Evolutionary conservation across 352 stramenopile genomes (phyloP).

Genomic region (Blastocystis sp.): DNA sequence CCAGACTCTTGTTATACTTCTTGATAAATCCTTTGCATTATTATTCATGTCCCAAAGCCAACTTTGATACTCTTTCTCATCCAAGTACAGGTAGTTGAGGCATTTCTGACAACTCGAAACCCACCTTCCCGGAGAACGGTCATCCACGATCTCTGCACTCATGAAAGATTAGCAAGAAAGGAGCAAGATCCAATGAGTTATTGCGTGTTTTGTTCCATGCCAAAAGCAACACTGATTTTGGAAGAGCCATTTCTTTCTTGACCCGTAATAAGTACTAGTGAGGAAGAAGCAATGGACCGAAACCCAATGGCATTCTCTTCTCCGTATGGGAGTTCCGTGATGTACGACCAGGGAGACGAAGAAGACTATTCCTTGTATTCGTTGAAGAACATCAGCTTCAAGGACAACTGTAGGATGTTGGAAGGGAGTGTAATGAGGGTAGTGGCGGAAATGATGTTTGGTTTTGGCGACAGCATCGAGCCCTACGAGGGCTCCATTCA

Average conservation of each 20-base stretch:
- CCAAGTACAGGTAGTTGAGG: slow-evolving; percentile 48
- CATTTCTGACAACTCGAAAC: slow-evolving; percentile 56
- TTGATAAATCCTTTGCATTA: slow-evolving; percentile 49
- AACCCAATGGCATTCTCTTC: too few species aligned
- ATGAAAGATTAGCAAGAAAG: neutral
- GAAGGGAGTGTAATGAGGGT: neutral
- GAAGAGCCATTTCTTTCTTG: too few species aligned
- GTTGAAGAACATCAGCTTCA: slow-evolving; percentile 41
- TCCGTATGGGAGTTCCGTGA: neutral
- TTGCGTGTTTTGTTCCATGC: neutral
- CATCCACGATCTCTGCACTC: slow-evolving; percentile 28
- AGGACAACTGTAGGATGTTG: slow-evolving; percentile 25
- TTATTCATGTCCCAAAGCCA: neutral
- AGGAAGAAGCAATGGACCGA: too few species aligned
- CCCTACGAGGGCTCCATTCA: slow-evolving; percentile 26
- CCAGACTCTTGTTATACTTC: slow-evolving; percentile 47
- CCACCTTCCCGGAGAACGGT: slow-evolving; percentile 48
- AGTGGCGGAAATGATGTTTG: slow-evolving; percentile 69
- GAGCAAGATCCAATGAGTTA: neutral
- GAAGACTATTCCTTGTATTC: slow-evolving; percentile 34
- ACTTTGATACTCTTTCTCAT: slow-evolving; percentile 65
- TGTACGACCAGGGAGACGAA: neutral
- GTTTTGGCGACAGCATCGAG: slow-evolving; percentile 64
- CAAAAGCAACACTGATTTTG: neutral
- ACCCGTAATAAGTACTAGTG: too few species aligned